phyloP scores from a whole-genome alignment of 257 asterid species.

The Thymus mandschuricus region DNA sequence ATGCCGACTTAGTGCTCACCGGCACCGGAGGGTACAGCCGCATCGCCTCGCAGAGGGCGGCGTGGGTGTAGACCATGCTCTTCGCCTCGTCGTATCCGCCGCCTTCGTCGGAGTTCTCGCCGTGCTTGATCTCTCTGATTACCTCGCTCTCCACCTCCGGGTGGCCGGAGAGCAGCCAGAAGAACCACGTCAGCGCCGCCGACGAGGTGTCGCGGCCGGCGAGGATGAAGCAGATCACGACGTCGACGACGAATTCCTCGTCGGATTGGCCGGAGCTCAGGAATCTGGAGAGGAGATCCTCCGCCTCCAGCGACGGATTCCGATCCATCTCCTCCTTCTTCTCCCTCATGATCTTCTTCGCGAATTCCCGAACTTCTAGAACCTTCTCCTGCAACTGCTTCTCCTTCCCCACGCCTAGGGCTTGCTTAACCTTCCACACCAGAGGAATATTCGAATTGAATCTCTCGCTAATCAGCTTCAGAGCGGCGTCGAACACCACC shows the following conservation, averaged over 20 bases:
- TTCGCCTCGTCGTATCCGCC: slow-evolving; percentile 53
- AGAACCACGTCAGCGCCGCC: slow-evolving; percentile 72
- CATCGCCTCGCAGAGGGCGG: slow-evolving; percentile 63
- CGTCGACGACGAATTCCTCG: slow-evolving; percentile 56
- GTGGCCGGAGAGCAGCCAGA: slow-evolving; percentile 49
- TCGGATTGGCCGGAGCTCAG: slow-evolving; percentile 49
- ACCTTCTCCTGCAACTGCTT: slow-evolving; percentile 34
- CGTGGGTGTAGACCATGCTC: slow-evolving; percentile 62
- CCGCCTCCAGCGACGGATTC: slow-evolving; percentile 35
- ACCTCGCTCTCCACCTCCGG: slow-evolving; percentile 49
- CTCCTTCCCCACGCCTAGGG: slow-evolving; percentile 53
- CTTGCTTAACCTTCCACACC: slow-evolving; percentile 49
- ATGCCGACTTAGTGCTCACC: slow-evolving; percentile 47
- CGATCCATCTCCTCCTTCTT: slow-evolving; percentile 40
- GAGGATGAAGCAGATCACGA: slow-evolving; percentile 64
- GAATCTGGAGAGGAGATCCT: slow-evolving; percentile 61
- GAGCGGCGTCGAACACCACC: slow-evolving; percentile 46
- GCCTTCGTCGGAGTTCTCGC: not conserved
- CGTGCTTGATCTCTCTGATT: slow-evolving; percentile 38
- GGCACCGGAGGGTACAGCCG: slow-evolving; percentile 77
- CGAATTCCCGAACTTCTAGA: slow-evolving; percentile 45
- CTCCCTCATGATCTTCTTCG: slow-evolving; percentile 40
- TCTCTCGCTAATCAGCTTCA: slow-evolving; percentile 39
- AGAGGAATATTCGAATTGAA: slow-evolving; percentile 39
- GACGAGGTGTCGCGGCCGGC: slow-evolving; percentile 79